A percentile compares a stretch with the other conserved stretches of the same genome.
Conservation (phyloP, 1,284 basidiomycete genomes). For the Naganishia cerealis region DNA sequence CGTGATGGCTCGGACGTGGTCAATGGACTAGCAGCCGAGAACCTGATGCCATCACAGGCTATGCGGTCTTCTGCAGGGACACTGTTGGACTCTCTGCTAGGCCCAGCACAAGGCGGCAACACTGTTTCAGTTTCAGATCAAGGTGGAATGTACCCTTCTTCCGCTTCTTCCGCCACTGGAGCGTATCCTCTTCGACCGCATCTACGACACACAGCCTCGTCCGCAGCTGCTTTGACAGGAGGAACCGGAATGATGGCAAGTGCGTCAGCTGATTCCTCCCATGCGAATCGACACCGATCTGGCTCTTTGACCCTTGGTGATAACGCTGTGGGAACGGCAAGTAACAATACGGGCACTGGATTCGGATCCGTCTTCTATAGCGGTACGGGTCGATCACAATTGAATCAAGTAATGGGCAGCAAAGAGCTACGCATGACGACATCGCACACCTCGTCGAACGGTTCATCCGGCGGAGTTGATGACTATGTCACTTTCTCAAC, state of each 20-base stretch:
- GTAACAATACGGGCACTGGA: constrained; percentile 51
- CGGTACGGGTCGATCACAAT: constrained; percentile 22
- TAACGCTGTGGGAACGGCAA: constrained; percentile 62
- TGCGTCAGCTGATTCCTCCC: constrained; percentile 1
- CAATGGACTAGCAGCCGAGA: constrained; percentile 29
- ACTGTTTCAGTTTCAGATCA: constrained; percentile 9
- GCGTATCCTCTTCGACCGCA: constrained; percentile 59
- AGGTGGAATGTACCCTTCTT: background rate
- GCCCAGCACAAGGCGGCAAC: constrained; percentile 12
- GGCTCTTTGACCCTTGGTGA: constrained; percentile 80
- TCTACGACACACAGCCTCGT: constrained; percentile 72
- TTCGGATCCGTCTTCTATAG: constrained; percentile 77
- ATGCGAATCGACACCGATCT: constrained; percentile 76
- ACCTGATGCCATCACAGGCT: constrained; percentile 48
- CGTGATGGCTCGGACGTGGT: background rate
- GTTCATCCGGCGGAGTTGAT: constrained; percentile 66
- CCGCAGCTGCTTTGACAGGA: constrained; percentile 61
- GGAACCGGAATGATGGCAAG: constrained; percentile 21
- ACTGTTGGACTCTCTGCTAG: constrained; percentile 21
- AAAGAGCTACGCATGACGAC: constrained; percentile 36
- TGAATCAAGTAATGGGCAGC: constrained; percentile 39
- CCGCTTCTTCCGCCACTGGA: constrained; percentile 27
- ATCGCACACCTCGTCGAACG: constrained; percentile 47
- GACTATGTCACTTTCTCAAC: constrained; percentile 91
- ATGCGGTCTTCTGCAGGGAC: constrained; percentile 2